Conservation (phyloP, 2,329 filamentous ascomycete genomes). For the Stagonosporopsis tanaceti region DNA sequence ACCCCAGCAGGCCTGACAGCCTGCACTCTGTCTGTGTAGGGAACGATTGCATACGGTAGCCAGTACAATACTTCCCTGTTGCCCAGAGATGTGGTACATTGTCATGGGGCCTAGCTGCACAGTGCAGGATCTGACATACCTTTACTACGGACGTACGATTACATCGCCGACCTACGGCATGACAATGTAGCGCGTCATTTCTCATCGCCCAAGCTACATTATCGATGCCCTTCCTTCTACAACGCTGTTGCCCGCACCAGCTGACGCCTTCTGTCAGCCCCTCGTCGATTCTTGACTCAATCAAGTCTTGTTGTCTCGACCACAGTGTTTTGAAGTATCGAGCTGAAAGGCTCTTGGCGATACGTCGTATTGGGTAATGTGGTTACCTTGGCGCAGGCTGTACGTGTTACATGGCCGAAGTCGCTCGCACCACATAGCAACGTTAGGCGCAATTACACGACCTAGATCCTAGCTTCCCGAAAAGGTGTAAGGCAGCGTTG, state of each 20-base stretch:
- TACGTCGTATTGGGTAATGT: not conserved
- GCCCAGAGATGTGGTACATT: not conserved
- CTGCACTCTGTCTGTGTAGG: slow-evolving; percentile 8
- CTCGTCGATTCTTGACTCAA: not conserved
- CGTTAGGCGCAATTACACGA: not conserved
- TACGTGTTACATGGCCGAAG: not conserved
- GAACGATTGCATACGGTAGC: slow-evolving; percentile 4
- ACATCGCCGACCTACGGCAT: not conserved
- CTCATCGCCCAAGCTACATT: not conserved
- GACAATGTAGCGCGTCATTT: not conserved
- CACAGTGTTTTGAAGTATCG: not conserved
- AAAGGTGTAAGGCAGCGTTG: not conserved
- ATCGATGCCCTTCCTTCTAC: not conserved
- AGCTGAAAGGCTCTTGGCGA: not conserved
- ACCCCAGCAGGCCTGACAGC: slow-evolving; percentile 11
- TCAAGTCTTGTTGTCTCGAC: not conserved
- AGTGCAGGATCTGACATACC: not conserved
- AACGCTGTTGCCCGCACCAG: not conserved
- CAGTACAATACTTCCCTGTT: slow-evolving; percentile 5
- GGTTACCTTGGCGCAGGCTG: not conserved
- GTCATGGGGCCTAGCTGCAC: not conserved
- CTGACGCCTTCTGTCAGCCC: not conserved
- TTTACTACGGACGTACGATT: not conserved
- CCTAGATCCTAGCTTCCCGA: not conserved
- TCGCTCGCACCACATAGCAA: not conserved